These are phyloP conservation scores for Aspergillus sojae DNA, from an alignment of 2,329 filamentous ascomycete species.

Conservation along the genomic window DNA sequence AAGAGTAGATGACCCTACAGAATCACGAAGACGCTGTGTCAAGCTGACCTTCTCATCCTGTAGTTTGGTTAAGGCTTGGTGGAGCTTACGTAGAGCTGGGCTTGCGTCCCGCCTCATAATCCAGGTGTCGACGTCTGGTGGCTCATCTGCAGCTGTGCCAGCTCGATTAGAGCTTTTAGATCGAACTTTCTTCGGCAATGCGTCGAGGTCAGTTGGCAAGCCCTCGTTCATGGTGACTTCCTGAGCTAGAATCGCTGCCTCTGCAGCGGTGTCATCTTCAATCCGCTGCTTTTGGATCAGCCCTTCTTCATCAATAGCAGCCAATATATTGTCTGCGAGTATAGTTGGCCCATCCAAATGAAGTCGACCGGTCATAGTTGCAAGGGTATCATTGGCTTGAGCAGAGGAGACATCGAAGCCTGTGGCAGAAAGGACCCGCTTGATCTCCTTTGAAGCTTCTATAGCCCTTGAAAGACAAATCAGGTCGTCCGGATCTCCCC, in stretches of 20 bases:
- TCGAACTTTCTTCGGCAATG: slow-evolving; percentile 56
- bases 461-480: slow-evolving; percentile 82
- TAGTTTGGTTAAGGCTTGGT: slow-evolving; percentile 66
- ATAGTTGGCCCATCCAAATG: slow-evolving; percentile 65
- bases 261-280: slow-evolving; percentile 70
- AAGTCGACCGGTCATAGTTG: slow-evolving; percentile 34
- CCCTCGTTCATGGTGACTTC: slow-evolving; percentile 70
- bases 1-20: slow-evolving; percentile 65
- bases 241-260: slow-evolving; percentile 73
- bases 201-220: slow-evolving; percentile 56
- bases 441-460: slow-evolving; percentile 68
- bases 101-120: slow-evolving; percentile 71
- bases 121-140: slow-evolving; percentile 56
- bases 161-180: slow-evolving; percentile 30
- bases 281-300: slow-evolving; percentile 77
- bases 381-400: slow-evolving; percentile 26
- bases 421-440: slow-evolving; percentile 31
- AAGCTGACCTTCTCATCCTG: slow-evolving; percentile 63
- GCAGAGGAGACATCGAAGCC: slow-evolving; percentile 27
- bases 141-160: slow-evolving; percentile 37
- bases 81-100: slow-evolving; percentile 64
- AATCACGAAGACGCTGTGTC: slow-evolving; percentile 61
- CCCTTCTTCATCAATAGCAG: slow-evolving; percentile 90
- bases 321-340: slow-evolving; percentile 71
- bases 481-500: slow-evolving; percentile 90